A percentile compares a stretch with the other conserved stretches of the same genome.
These are phyloP conservation scores for Climacium dendroides DNA, from an alignment of 225 moss, liverwort and hornwort species.

Conservation along the genomic window DNA sequence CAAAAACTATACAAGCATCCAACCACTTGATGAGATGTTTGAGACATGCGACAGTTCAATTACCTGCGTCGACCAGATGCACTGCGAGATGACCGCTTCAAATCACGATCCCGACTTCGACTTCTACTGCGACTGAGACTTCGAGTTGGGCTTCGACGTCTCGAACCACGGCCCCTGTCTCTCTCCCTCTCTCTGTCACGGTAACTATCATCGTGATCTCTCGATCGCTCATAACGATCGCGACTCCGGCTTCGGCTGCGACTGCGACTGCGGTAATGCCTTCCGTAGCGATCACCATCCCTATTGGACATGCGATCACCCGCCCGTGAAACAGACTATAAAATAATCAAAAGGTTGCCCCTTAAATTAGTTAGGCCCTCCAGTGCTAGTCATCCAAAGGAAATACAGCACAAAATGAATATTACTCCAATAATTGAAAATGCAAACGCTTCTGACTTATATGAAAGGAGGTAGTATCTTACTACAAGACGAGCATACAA, in stretches of 20 bases:
- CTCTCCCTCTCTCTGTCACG: slow-evolving; percentile 39
- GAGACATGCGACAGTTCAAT: background rate
- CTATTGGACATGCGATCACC: slow-evolving; percentile 26
- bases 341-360: background rate
- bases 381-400: background rate
- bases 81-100: slow-evolving; percentile 53
- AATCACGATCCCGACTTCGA: slow-evolving; percentile 58
- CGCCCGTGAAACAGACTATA: background rate
- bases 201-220: slow-evolving; percentile 55
- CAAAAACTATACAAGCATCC: background rate
- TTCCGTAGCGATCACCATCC: slow-evolving; percentile 50
- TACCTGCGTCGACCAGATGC: slow-evolving; percentile 53
- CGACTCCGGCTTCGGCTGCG: slow-evolving; percentile 77
- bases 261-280: slow-evolving; percentile 65
- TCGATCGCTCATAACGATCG: slow-evolving; percentile 62
- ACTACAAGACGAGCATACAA: background rate
- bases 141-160: slow-evolving; percentile 64
- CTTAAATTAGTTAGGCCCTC: background rate
- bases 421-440: background rate
- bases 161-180: slow-evolving; percentile 59
- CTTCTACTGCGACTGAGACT: slow-evolving; percentile 70
- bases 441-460: background rate
- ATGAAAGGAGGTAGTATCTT: background rate
- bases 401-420: background rate
- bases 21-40: background rate